Evolutionary conservation across 805 yeast genomes (phyloP), one percentile per base, ranked within the genome.

Genomic region (Priceomyces medius): DNA sequence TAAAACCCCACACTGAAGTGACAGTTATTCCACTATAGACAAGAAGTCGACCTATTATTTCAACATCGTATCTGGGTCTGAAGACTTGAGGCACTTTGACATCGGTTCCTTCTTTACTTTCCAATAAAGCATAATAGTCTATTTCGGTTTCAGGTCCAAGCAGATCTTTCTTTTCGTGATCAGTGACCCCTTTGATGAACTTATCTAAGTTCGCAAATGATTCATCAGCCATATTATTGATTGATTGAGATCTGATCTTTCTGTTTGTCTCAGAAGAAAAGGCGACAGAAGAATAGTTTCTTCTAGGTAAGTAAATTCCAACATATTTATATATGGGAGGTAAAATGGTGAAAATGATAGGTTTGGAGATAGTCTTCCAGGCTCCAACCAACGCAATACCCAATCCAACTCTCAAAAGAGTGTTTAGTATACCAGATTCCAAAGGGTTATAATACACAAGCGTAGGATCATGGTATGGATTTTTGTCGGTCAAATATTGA

Each of bases 21-120:
- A 71, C 53, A 0, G 93, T 76, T 20, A 91, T 79, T 0, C 98
- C 98, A 1, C 86, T 83, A 63, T 91, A 91, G 1, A 89, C 85
- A 13, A 85, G 63, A 46, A 86, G 66, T 53, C 95, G 74, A 7
- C 93, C 89, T 23, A 87, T 63, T 3, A 88, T 85, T 46, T 85
- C 91, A 21, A 85, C 81, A 42, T 81, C 89, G 50, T 83, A 82
- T 37, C 90, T 73, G 2, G 80, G 75, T 43, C 71, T 72, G 53
- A 76, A 78, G 0, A 80, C 85, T 34, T 37, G 43, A 13, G 35
- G 35, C 31, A 37, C 35, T 14, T 32, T 13, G n/a, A 40, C 36
- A 16, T 31, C 31, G 12, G 32, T 28, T 7, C 20, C 34, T 9
- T 48, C 41, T 38, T 58, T 58, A 50, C 65, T 63, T 43, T 64